Evolutionary conservation across 768 basidiomycete species (phyloP).

Genomic region (Collybiopsis luxurians): DNA sequence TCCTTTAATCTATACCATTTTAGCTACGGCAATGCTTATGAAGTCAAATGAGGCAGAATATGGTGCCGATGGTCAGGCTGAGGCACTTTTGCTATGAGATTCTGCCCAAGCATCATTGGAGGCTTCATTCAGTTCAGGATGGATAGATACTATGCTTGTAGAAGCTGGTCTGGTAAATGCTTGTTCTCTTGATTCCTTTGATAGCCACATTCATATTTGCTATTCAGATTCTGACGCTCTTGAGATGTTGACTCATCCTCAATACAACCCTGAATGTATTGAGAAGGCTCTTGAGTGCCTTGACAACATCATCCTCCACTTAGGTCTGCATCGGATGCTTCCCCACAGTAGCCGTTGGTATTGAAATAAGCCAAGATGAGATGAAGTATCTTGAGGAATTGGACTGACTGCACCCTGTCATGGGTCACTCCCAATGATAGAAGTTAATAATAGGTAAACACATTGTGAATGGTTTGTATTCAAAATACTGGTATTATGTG

Average conservation of each 20-base stretch:
- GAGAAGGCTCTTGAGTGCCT: constrained; percentile 52
- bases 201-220: background rate
- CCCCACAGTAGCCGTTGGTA: constrained; percentile 28
- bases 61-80: constrained; percentile 48
- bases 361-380: constrained; percentile 48
- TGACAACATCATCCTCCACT: constrained; percentile 60
- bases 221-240: constrained; percentile 69
- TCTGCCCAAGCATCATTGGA: constrained; percentile 56
- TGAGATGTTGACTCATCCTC: constrained; percentile 71
- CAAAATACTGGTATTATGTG: no score
- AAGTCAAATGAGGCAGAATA: constrained; percentile 66
- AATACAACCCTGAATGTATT: constrained; percentile 54
- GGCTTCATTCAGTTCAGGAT: constrained; percentile 44
- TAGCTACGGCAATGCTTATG: constrained; percentile 73
- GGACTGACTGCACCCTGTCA: constrained; percentile 37
- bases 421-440: constrained; percentile 28
- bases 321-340: constrained; percentile 17
- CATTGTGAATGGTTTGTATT: no score
- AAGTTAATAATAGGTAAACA: no score
- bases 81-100: constrained; percentile 56
- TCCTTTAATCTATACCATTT: constrained; percentile 61
- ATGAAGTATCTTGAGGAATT: constrained; percentile 41
- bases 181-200: background rate
- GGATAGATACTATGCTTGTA: constrained; percentile 63
- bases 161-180: constrained; percentile 66